Percentiles rank a stretch among this genome's conserved stretches.
phyloP scores from a whole-genome alignment of 163 green algal species.

The Scenedesmus sp. region DNA sequence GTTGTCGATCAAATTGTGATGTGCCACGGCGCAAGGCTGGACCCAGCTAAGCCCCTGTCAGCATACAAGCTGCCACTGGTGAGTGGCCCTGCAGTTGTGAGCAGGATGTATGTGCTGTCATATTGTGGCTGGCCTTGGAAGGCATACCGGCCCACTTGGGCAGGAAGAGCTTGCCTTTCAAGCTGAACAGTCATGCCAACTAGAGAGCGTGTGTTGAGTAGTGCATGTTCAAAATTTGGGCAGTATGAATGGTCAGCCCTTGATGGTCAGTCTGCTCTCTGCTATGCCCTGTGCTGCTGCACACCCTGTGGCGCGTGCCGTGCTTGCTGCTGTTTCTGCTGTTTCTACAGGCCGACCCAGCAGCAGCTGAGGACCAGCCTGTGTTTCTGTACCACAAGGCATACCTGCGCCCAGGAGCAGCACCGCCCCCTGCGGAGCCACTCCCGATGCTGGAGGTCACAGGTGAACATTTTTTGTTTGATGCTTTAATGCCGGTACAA shows the following conservation, averaged over 20 bases:
- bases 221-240: too few species aligned
- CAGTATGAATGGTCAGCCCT: background rate
- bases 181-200: background rate
- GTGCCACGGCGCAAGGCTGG: conserved; percentile 79
- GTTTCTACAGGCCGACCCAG: conserved; percentile 51
- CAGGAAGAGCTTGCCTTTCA: background rate
- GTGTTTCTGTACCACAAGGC: conserved; percentile 89
- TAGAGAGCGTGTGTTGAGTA: background rate
- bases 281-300: background rate
- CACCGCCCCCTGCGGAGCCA: conserved; percentile 65
- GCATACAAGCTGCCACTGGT: conserved; percentile 83
- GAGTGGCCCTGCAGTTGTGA: conserved; percentile 10
- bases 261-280: background rate
- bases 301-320: background rate
- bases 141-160: too few species aligned
- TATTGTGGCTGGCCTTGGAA: background rate
- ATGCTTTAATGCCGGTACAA: too few species aligned
- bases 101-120: background rate
- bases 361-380: conserved; percentile 67
- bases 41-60: conserved; percentile 74
- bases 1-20: conserved; percentile 91
- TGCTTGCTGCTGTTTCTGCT: background rate
- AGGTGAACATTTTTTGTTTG: background rate
- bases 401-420: conserved; percentile 70
- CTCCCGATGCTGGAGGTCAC: conserved; percentile 56